Percentiles rank a stretch among this genome's conserved stretches.
These are phyloP conservation scores for Kwoniella sp. DNA, from an alignment of 768 basidiomycete genomes.

Conservation along the genomic window DNA sequence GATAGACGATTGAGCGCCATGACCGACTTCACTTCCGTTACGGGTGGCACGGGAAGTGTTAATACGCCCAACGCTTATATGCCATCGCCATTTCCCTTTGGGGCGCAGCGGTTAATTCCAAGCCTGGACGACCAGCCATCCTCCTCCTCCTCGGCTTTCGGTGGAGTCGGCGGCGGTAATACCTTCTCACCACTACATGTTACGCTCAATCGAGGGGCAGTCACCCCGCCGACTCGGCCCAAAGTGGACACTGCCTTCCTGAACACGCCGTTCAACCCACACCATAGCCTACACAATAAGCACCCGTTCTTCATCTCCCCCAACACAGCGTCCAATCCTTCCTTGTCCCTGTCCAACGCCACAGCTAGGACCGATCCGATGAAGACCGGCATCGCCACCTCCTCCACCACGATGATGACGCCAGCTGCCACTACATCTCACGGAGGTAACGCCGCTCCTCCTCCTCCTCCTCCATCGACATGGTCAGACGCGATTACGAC, in stretches of 20 bases:
- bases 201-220: neutral
- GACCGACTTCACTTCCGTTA: constrained; percentile 13
- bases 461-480: neutral
- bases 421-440: no score
- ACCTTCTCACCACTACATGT: neutral
- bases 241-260: constrained; percentile 19
- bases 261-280: neutral
- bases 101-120: neutral
- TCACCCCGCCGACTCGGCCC: constrained; percentile 1
- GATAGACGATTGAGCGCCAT: constrained; percentile 15
- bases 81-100: neutral
- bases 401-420: no score
- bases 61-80: neutral
- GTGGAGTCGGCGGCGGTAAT: neutral
- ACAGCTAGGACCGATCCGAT: neutral
- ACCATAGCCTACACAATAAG: neutral
- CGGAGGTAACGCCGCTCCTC: neutral
- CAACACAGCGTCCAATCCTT: neutral
- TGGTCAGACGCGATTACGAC: neutral
- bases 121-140: neutral
- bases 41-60: neutral
- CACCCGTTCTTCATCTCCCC: constrained; percentile 20
- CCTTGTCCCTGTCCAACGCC: neutral
- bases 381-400: no score
- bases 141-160: neutral